Conservation (phyloP, 164 flowering plant species). For the Vitis amurensis region DNA sequence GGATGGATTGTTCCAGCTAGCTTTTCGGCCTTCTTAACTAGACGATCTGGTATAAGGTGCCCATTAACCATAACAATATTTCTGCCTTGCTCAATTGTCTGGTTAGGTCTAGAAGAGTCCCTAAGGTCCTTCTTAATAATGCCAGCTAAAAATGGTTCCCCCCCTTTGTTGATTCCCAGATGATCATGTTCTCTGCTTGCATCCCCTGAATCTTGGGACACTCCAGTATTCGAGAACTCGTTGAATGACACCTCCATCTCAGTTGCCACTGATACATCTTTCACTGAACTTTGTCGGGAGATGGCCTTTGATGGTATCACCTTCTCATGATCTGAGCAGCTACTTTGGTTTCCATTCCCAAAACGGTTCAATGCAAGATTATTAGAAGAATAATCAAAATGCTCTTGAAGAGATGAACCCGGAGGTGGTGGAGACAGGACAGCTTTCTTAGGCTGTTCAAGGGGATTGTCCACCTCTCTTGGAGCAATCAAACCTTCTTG, state of each 20-base stretch:
- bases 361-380: slow-evolving; percentile 22
- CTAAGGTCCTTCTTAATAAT: slow-evolving; percentile 47
- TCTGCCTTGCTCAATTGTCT: slow-evolving; percentile 34
- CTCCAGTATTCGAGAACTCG: slow-evolving; percentile 32
- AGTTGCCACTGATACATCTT: slow-evolving; percentile 34
- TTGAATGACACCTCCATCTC: slow-evolving; percentile 42
- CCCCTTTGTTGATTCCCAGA: slow-evolving; percentile 31
- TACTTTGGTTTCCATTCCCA: slow-evolving; percentile 45
- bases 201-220: slow-evolving; percentile 37
- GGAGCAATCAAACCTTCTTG: slow-evolving; percentile 26
- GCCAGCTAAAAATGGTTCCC: slow-evolving; percentile 44
- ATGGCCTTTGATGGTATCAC: slow-evolving; percentile 21
- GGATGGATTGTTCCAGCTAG: slow-evolving; percentile 77
- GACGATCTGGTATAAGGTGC: slow-evolving; percentile 58
- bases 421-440: slow-evolving; percentile 33
- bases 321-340: slow-evolving; percentile 43
- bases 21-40: slow-evolving; percentile 85
- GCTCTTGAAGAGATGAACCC: slow-evolving; percentile 39
- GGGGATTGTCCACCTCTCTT: slow-evolving; percentile 9
- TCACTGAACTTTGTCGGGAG: slow-evolving; percentile 34
- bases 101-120: slow-evolving; percentile 39
- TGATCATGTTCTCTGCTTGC: slow-evolving; percentile 30
- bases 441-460: slow-evolving; percentile 16
- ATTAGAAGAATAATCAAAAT: slow-evolving; percentile 36
- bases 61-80: slow-evolving; percentile 67